Conservation (phyloP, 164 flowering plant species). For the Vitis vinifera region DNA sequence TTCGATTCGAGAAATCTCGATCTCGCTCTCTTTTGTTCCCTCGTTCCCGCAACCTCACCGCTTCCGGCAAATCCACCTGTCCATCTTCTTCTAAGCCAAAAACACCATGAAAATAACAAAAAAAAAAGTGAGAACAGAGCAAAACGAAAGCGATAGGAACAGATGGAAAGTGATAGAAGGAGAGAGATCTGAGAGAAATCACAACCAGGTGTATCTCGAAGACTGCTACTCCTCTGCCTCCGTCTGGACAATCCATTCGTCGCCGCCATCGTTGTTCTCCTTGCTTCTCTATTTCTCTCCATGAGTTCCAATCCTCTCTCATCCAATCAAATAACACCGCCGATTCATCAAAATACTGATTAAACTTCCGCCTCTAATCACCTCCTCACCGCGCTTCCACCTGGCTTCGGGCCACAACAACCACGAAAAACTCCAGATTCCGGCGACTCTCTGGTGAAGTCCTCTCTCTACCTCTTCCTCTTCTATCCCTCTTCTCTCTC, state of each 20-base stretch:
- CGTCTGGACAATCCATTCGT: constrained; percentile 23
- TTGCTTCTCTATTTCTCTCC: constrained; percentile 31
- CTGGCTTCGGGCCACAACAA: too few species aligned
- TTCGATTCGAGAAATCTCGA: constrained; percentile 14
- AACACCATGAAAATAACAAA: background rate
- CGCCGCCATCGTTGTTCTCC: constrained; percentile 17
- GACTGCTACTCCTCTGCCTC: constrained; percentile 16
- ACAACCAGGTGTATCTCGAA: constrained; percentile 17
- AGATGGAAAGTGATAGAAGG: background rate
- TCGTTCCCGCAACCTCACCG: constrained; percentile 17
- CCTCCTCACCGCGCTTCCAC: too few species aligned
- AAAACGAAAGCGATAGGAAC: background rate
- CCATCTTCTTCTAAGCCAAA: constrained; percentile 16
- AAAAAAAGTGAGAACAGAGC: background rate
- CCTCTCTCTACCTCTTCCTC: background rate
- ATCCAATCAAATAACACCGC: too few species aligned
- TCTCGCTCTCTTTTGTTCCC: constrained; percentile 22
- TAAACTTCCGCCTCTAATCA: too few species aligned
- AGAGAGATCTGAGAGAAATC: background rate
- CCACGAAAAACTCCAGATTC: too few species aligned
- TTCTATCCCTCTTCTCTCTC: background rate
- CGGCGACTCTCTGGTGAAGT: too few species aligned
- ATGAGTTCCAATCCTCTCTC: constrained; percentile 3
- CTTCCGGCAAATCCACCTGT: constrained; percentile 20
- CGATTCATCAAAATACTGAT: too few species aligned